Conservation (phyloP, 352 stramenopile species). For the Globisporangium recalcitrans region DNA sequence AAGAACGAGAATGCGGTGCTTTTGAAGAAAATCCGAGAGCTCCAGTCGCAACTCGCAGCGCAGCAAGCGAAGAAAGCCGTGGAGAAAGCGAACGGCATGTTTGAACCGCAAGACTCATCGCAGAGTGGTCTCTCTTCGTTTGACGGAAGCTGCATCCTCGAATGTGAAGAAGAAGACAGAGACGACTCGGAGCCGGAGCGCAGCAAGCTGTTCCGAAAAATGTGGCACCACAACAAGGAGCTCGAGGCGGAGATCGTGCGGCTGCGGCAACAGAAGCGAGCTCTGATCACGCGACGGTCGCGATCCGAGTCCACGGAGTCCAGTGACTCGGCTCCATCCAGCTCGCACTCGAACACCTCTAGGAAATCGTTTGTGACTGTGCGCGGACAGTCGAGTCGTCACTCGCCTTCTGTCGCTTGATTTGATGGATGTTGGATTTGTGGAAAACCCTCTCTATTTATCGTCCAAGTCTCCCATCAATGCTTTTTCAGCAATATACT, state of each 20-base stretch:
- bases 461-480: background rate
- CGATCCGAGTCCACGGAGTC: constrained; percentile 1
- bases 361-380: background rate
- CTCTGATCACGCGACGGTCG: constrained; percentile 4
- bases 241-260: constrained; percentile 45
- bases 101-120: constrained; percentile 12
- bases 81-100: background rate
- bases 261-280: constrained; percentile 32
- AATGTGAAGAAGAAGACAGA: constrained; percentile 14
- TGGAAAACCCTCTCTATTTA: constrained; percentile 9
- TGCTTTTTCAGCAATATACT: background rate
- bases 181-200: constrained; percentile 26
- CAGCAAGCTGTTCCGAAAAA: constrained; percentile 40
- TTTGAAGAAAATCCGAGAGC: constrained; percentile 41
- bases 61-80: constrained; percentile 13
- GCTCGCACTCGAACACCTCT: background rate
- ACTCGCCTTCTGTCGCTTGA: background rate
- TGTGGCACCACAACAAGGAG: constrained; percentile 43
- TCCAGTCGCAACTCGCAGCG: constrained; percentile 42
- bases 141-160: constrained; percentile 22
- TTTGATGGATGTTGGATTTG: background rate
- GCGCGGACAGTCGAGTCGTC: background rate
- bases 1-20: constrained; percentile 64
- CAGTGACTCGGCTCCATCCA: background rate
- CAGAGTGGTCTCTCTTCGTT: constrained; percentile 13